Evolutionary conservation across 305 asterid species (phyloP).

Genomic region (Coffea humblotiana): DNA sequence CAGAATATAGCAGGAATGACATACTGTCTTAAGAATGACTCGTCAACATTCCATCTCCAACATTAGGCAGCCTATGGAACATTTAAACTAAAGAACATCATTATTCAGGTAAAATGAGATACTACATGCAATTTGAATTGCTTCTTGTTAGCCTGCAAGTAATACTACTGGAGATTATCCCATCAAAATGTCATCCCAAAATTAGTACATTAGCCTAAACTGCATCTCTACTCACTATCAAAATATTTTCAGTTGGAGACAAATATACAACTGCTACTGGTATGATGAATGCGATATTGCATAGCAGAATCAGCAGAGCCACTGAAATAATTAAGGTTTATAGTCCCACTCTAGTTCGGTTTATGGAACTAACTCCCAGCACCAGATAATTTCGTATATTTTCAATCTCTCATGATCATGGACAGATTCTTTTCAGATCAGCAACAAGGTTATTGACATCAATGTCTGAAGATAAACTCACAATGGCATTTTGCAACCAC

Average conservation of each 20-base stretch:
- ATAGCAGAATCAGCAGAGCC: not conserved
- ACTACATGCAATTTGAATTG: not conserved
- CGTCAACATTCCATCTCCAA: not conserved
- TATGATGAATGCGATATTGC: not conserved
- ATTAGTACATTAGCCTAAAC: not conserved
- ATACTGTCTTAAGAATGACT: not conserved
- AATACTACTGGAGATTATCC: not conserved
- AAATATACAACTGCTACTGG: not conserved
- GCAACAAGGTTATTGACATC: not conserved
- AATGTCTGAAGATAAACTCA: not conserved
- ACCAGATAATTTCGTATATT: not conserved
- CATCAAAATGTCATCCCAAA: not conserved
- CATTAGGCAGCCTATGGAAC: not conserved
- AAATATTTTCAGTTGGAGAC: not conserved
- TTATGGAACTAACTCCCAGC: not conserved
- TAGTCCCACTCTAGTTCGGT: not conserved
- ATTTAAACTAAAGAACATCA: not conserved
- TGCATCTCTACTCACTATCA: not conserved
- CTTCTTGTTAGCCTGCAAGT: not conserved
- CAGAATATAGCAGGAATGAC: not conserved
- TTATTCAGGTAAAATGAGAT: not conserved
- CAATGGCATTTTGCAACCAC: not conserved
- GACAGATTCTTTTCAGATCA: not conserved
- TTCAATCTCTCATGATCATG: not conserved
- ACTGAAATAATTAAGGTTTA: not conserved